Evolutionary conservation across 345 rosid species (phyloP).

Genomic region (Melastoma malabathricum): DNA sequence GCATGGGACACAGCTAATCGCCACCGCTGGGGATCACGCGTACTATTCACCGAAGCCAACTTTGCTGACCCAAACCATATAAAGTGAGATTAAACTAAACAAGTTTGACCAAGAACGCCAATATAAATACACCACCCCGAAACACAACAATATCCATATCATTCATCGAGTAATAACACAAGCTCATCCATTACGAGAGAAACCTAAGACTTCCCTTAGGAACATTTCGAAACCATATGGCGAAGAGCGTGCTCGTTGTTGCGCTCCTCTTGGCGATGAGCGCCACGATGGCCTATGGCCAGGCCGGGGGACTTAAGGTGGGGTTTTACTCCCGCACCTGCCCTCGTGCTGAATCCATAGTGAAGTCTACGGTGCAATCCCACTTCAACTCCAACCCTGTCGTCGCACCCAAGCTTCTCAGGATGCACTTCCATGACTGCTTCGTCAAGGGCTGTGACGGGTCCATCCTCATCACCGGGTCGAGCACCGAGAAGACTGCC

Average conservation of each 20-base stretch:
- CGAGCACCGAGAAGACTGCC: conserved; percentile 42
- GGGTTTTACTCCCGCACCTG: conserved; percentile 48
- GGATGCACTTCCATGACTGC: conserved; percentile 84
- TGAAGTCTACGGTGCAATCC: conserved; percentile 21
- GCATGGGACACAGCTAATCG: no score
- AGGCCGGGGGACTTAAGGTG: conserved; percentile 28
- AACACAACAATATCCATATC: no score
- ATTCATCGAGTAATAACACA: no score
- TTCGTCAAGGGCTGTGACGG: conserved; percentile 81
- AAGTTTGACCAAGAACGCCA: no score
- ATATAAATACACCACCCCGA: no score
- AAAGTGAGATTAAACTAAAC: no score
- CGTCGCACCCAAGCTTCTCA: conserved; percentile 57
- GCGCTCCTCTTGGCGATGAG: conserved; percentile 12
- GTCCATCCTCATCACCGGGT: conserved; percentile 46
- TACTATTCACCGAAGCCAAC: no score
- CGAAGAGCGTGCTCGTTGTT: neutral
- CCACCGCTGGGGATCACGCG: no score
- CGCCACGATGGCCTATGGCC: neutral
- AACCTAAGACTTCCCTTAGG: no score
- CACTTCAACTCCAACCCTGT: conserved; percentile 27
- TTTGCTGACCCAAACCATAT: no score
- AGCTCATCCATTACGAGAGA: no score
- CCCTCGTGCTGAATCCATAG: conserved; percentile 52
- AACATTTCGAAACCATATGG: no score